These are phyloP conservation scores for Dactylellina drechsleri DNA, from an alignment of 2,329 filamentous ascomycete genomes.

Conservation along the genomic window DNA sequence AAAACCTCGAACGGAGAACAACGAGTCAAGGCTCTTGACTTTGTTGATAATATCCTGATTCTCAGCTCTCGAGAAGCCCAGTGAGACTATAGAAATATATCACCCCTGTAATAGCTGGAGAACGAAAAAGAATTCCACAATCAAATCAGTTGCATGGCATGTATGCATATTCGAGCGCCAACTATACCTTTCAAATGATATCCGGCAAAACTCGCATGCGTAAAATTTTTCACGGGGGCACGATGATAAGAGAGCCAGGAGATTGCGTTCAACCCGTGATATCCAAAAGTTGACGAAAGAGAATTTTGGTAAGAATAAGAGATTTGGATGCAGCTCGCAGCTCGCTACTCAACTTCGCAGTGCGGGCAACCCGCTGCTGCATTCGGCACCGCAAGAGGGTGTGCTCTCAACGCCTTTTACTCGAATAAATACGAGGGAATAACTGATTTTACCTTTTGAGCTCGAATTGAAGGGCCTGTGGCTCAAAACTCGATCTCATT, in stretches of 20 bases:
- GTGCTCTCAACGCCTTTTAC: neutral
- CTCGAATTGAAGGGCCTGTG: neutral
- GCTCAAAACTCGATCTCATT: neutral
- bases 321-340: no score
- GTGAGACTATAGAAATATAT: no score
- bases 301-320: no score
- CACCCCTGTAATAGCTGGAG: neutral
- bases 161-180: conserved; percentile 42
- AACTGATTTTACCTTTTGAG: conserved; percentile 7
- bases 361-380: conserved; percentile 24
- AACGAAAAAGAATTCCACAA: no score
- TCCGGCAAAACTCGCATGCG: conserved; percentile 18
- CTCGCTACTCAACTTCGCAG: neutral
- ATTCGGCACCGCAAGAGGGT: neutral
- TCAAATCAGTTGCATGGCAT: no score
- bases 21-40: no score
- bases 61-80: no score
- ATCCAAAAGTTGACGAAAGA: no score
- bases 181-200: conserved; percentile 31
- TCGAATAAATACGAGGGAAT: conserved; percentile 28
- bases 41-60: no score
- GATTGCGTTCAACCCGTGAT: neutral
- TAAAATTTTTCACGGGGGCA: conserved; percentile 19
- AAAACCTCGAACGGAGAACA: no score
- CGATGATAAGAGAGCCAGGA: conserved; percentile 19